Base-by-base conservation (phyloP, 1,284 basidiomycete genomes). In the Mycena sp. region DNA sequence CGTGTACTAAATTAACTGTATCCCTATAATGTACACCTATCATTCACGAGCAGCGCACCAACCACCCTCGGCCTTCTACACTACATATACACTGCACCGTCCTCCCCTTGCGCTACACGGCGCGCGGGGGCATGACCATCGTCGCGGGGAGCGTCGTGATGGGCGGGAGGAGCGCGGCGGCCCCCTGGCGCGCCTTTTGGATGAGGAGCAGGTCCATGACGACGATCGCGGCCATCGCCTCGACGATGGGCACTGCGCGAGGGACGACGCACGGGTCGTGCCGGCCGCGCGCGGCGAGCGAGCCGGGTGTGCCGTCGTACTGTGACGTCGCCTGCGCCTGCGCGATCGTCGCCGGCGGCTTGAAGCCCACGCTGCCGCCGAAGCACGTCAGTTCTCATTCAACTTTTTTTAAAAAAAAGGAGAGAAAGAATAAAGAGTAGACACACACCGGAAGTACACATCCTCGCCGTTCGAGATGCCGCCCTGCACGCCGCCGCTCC, bases 231-330 rank as follows among this genome's bases (percentile, higher is more conserved):
- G 97, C 95, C 98, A 99, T 99, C 1, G 95, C 90, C 82, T 99
- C 98, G 29, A 99, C 96, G 72, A 99, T 99, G 43, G 98, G 96
- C 25, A 99, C 95, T 54, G 98, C 98, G 43, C 94, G 90, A 30
- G 98, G 97, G 7, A 99, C 96, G 48, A 99, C 98, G 74, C 98
- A 99, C 12, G 98, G 97, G 77, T 99, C 96, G 78, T 98, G 96
- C 63, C 98, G 86, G 11, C 98, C 98, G 49, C 95, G 86, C 26
- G 97, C 93, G 32, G 94, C 95, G 46, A 99, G 86, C 30, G 87
- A 87, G 29, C 98, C 98, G 0, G 86, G 81, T 17, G 91, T 92
- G 37, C 98, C 98, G 72, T 96, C 90, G 80, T 99, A 99, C 77
- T 93, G 91, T 5, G 92, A 94, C 9, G 98, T 99, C 48, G 83